Conservation (phyloP, 352 stramenopile species). For the Phytophthora ramorum region DNA sequence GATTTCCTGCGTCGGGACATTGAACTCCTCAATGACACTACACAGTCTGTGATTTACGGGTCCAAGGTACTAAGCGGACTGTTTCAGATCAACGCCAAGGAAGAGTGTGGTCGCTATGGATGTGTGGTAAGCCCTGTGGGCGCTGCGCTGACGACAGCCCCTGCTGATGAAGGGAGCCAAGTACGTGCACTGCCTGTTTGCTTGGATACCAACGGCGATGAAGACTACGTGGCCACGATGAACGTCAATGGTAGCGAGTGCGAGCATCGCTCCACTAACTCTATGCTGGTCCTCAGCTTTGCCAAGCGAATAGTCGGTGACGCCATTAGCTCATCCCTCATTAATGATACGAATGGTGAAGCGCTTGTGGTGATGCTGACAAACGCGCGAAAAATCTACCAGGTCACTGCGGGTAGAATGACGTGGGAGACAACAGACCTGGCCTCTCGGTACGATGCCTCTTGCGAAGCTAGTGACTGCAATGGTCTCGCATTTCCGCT, state of each 20-base stretch:
- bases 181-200: slow-evolving; percentile 56
- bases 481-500: slow-evolving; percentile 39
- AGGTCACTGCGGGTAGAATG: slow-evolving; percentile 54
- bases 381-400: slow-evolving; percentile 53
- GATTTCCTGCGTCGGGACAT: slow-evolving; percentile 48
- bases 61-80: slow-evolving; percentile 18
- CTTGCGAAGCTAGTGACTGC: slow-evolving; percentile 38
- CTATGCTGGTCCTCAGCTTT: slow-evolving; percentile 66
- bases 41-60: slow-evolving; percentile 43
- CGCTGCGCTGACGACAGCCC: slow-evolving; percentile 30
- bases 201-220: slow-evolving; percentile 32
- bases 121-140: slow-evolving; percentile 55
- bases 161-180: slow-evolving; percentile 54
- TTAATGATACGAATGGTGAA: slow-evolving; percentile 12
- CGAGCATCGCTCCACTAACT: slow-evolving; percentile 32
- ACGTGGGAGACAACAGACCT: slow-evolving; percentile 48
- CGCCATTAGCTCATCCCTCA: slow-evolving; percentile 38
- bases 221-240: slow-evolving; percentile 46
- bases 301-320: slow-evolving; percentile 56
- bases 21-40: slow-evolving; percentile 40
- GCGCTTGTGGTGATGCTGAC: slow-evolving; percentile 40
- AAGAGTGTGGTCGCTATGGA: slow-evolving; percentile 55
- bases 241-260: slow-evolving; percentile 33
- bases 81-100: slow-evolving; percentile 69
- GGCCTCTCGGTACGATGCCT: slow-evolving; percentile 37